Conservation (phyloP, 768 basidiomycete species). For the Leucosporidium creatinivorum region DNA sequence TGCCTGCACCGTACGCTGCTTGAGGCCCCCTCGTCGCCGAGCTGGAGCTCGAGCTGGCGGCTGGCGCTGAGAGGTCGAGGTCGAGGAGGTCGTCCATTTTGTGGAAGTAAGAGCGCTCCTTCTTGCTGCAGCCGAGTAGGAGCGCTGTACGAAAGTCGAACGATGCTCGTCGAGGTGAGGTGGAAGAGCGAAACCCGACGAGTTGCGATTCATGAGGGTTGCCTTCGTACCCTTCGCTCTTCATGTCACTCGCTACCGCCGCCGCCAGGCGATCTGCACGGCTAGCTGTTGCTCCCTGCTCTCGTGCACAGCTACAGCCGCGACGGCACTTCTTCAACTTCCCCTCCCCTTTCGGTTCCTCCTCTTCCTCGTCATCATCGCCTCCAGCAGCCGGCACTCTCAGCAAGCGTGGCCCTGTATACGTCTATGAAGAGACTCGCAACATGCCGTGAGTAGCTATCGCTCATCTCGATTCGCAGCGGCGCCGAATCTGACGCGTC, state of each 20-base stretch:
- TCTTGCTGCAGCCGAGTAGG: too few species aligned
- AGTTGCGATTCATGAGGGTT: too few species aligned
- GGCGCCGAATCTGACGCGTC: neutral
- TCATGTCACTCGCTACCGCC: too few species aligned
- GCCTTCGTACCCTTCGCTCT: too few species aligned
- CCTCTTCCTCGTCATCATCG: neutral
- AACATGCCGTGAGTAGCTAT: neutral
- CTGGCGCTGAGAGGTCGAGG: constrained; percentile 23
- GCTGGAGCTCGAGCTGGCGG: neutral
- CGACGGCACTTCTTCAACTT: constrained; percentile 19
- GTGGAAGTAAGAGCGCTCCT: too few species aligned
- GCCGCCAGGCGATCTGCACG: neutral
- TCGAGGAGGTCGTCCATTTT: constrained; percentile 36
- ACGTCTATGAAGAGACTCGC: neutral
- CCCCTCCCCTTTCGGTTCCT: constrained; percentile 11
- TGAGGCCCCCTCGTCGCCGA: too few species aligned
- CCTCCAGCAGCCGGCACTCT: neutral
- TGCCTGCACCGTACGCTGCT: neutral
- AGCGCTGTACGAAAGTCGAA: too few species aligned
- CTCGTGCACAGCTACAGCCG: neutral
- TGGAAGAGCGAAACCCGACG: too few species aligned
- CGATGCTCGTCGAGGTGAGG: too few species aligned
- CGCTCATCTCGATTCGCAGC: neutral
- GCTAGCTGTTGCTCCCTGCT: neutral
- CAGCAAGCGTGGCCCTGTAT: neutral